These are phyloP conservation scores for Ananas comosus DNA, from an alignment of 176 grass and related monocot genomes.

Conservation along the genomic window DNA sequence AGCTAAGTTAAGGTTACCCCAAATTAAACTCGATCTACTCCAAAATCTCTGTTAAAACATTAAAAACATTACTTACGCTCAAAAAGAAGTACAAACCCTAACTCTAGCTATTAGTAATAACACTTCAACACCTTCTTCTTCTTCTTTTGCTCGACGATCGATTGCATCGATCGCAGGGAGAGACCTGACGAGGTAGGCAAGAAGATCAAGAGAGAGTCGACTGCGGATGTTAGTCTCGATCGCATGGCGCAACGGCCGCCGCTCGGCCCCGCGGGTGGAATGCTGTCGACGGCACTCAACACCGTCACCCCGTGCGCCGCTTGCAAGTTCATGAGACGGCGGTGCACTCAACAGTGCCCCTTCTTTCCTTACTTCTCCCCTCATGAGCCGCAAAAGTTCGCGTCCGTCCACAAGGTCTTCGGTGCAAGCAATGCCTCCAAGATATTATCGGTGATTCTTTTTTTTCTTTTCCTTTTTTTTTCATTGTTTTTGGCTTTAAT, in stretches of 20 bases:
- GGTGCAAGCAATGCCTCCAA: constrained; percentile 98
- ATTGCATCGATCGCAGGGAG: constrained; percentile 29
- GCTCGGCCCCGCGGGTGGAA: constrained; percentile 18
- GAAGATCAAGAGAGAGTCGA: constrained; percentile 60
- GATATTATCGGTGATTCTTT: constrained; percentile 49
- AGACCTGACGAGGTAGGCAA: constrained; percentile 64
- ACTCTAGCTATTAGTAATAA: not conserved
- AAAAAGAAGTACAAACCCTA: constrained; percentile 8
- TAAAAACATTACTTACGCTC: not conserved
- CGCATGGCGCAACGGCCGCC: not conserved
- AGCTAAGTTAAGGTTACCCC: too few species aligned
- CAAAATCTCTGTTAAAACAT: too few species aligned
- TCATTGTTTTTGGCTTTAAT: too few species aligned
- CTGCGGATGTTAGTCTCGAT: not conserved
- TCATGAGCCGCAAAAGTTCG: constrained; percentile 88
- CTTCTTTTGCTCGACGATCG: not conserved
- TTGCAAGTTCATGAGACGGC: constrained; percentile 76
- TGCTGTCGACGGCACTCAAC: constrained; percentile 27
- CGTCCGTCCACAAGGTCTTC: constrained; percentile 82
- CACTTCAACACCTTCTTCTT: not conserved
- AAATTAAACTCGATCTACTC: too few species aligned
- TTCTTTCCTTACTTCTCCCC: constrained; percentile 96
- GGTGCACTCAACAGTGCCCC: constrained; percentile 91
- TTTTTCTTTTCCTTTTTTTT: too few species aligned
- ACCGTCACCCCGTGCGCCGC: constrained; percentile 74